Conservation (phyloP, 371 early-diverging fungal species). For the Actinomucor elegans region DNA sequence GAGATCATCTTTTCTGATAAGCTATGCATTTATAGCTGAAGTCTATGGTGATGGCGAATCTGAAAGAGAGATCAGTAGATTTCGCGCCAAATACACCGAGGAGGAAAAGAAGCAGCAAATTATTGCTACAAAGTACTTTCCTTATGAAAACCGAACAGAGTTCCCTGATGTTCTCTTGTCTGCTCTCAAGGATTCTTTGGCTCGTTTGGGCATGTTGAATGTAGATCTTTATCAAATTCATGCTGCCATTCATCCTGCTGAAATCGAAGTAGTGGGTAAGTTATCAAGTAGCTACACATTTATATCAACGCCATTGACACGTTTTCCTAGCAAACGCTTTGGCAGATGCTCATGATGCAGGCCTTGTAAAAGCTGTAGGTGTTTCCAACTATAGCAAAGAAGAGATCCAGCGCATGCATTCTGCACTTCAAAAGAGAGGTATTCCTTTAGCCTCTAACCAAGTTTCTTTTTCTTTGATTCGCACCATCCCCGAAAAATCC, state of each 20-base stretch:
- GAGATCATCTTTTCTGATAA: too few species aligned
- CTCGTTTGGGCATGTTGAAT: conserved; percentile 53
- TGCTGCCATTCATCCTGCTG: conserved; percentile 59
- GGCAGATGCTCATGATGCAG: conserved; percentile 54
- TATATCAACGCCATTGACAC: background rate
- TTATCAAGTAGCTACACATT: background rate
- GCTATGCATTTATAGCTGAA: conserved; percentile 59
- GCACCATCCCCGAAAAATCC: conserved; percentile 51
- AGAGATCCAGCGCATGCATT: conserved; percentile 51
- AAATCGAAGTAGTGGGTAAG: conserved; percentile 51
- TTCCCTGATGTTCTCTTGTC: conserved; percentile 47
- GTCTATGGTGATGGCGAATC: conserved; percentile 59
- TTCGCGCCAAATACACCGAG: conserved; percentile 25
- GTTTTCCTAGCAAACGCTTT: conserved; percentile 39
- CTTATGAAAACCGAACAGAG: conserved; percentile 31
- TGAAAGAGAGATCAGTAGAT: conserved; percentile 44
- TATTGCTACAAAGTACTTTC: conserved; percentile 58
- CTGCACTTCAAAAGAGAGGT: conserved; percentile 47
- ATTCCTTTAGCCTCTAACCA: conserved; percentile 59
- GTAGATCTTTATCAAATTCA: conserved; percentile 77
- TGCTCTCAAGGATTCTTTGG: conserved; percentile 53
- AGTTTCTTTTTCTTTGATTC: conserved; percentile 49
- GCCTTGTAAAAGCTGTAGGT: conserved; percentile 64
- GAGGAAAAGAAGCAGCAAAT: conserved; percentile 28
- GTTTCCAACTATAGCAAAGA: conserved; percentile 64